Evolutionary conservation across 2,329 filamentous ascomycete genomes (phyloP).

Genomic region (Exophiala viscosa): DNA sequence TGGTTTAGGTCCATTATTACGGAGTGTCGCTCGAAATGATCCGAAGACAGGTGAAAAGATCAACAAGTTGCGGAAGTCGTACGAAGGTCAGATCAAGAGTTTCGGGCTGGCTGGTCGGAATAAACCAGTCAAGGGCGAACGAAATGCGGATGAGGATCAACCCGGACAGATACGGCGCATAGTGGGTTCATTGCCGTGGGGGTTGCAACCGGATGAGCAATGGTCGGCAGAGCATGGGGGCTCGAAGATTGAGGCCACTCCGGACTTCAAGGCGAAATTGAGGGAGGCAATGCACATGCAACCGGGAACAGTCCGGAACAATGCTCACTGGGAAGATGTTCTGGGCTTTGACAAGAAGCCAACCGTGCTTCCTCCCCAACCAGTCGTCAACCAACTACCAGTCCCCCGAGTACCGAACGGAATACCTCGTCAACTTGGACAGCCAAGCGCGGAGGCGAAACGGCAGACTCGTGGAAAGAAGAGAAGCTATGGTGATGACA

Average conservation of each 20-base stretch:
- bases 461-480: slow-evolving; percentile 48
- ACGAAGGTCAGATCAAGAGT: slow-evolving; percentile 50
- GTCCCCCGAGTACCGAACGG: slow-evolving; percentile 30
- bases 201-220: slow-evolving; percentile 48
- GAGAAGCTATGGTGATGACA: slow-evolving; percentile 48
- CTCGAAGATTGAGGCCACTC: slow-evolving; percentile 44
- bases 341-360: slow-evolving; percentile 45
- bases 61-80: slow-evolving; percentile 58
- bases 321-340: slow-evolving; percentile 48
- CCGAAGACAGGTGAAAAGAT: slow-evolving; percentile 62
- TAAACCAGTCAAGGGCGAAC: slow-evolving; percentile 45
- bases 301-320: slow-evolving; percentile 44
- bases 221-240: slow-evolving; percentile 49
- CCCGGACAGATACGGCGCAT: slow-evolving; percentile 35
- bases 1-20: slow-evolving; percentile 53
- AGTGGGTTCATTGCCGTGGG: slow-evolving; percentile 36
- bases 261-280: slow-evolving; percentile 39
- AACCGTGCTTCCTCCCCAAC: slow-evolving; percentile 30
- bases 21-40: slow-evolving; percentile 57
- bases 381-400: slow-evolving; percentile 29
- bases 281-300: slow-evolving; percentile 48
- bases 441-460: slow-evolving; percentile 34
- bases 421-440: slow-evolving; percentile 14
- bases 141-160: slow-evolving; percentile 23
- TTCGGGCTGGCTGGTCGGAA: slow-evolving; percentile 47